phyloP scores from a whole-genome alignment of 208 protist genomes.

The Trypanosoma boissoni region DNA sequence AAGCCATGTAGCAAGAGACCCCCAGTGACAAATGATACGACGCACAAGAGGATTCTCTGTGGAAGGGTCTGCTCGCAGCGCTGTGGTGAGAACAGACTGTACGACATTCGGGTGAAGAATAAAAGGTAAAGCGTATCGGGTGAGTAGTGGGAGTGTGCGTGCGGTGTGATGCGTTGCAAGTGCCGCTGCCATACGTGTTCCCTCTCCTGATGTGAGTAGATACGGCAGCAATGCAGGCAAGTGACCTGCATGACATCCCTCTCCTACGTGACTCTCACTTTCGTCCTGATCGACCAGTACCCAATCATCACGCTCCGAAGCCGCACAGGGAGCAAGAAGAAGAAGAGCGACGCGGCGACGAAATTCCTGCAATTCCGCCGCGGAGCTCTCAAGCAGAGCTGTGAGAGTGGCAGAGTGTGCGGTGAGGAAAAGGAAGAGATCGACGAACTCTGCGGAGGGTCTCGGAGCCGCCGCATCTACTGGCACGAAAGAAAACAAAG shows the following conservation, averaged over 20 bases:
- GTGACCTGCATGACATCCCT: slow-evolving; percentile 13
- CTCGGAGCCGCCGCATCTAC: slow-evolving; percentile 17
- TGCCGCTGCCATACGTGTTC: slow-evolving; percentile 30
- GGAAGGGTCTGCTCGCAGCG: slow-evolving; percentile 28
- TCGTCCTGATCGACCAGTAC: slow-evolving; percentile 5
- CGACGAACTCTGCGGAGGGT: slow-evolving; percentile 50
- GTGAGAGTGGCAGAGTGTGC: slow-evolving; percentile 31
- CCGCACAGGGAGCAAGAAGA: slow-evolving; percentile 3
- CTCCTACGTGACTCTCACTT: not conserved
- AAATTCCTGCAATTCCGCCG: slow-evolving; percentile 19
- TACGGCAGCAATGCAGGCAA: slow-evolving; percentile 72
- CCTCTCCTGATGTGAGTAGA: slow-evolving; percentile 37
- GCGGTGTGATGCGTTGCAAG: slow-evolving; percentile 32
- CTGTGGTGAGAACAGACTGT: slow-evolving; percentile 25
- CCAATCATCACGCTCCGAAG: slow-evolving; percentile 22
- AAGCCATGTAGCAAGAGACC: slow-evolving; percentile 44
- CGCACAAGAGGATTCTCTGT: slow-evolving; percentile 37
- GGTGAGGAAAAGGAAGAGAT: slow-evolving; percentile 41
- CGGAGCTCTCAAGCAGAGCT: slow-evolving; percentile 43
- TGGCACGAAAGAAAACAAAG: slow-evolving; percentile 19
- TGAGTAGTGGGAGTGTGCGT: slow-evolving; percentile 37
- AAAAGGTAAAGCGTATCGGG: slow-evolving; percentile 56
- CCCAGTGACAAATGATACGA: slow-evolving; percentile 54
- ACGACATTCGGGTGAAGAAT: slow-evolving; percentile 46
- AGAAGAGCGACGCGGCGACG: slow-evolving; percentile 20